These are phyloP conservation scores for Carex sylvatica DNA, from an alignment of 202 grass and related monocot genomes.

Conservation along the genomic window DNA sequence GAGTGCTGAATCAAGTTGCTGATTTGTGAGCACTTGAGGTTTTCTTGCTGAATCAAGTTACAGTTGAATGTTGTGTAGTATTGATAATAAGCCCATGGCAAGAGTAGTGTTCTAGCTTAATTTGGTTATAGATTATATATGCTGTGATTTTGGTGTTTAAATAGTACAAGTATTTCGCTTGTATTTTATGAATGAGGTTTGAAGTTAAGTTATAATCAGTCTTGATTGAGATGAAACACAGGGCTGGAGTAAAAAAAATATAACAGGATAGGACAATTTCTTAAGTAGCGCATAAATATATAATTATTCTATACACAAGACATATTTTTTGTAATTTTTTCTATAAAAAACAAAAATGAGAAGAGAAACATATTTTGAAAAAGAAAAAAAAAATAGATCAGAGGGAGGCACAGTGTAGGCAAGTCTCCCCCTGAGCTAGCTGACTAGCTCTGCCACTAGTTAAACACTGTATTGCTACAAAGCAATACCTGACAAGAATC, in stretches of 20 bases:
- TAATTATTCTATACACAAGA: too few species aligned
- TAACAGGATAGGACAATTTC: too few species aligned
- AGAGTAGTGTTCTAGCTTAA: background rate
- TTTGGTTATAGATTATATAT: background rate
- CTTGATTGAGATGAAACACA: background rate
- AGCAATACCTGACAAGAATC: background rate
- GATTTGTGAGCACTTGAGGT: background rate
- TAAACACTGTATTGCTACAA: too few species aligned
- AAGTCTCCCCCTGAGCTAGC: too few species aligned
- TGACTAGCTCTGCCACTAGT: too few species aligned
- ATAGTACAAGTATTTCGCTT: background rate
- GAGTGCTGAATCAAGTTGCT: constrained; percentile 26
- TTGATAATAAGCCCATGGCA: constrained; percentile 3
- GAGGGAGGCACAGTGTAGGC: too few species aligned
- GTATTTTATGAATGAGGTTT: background rate
- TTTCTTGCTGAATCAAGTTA: background rate
- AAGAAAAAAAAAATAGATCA: too few species aligned
- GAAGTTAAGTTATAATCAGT: background rate
- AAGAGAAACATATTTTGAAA: too few species aligned
- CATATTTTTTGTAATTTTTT: too few species aligned
- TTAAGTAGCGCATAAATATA: too few species aligned
- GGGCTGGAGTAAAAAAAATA: too few species aligned
- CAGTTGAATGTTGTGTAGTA: background rate
- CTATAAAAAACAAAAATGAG: too few species aligned
- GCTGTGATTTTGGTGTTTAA: background rate